Conservation (phyloP, 208 protist species). For the Acanthamoeba sp. region DNA sequence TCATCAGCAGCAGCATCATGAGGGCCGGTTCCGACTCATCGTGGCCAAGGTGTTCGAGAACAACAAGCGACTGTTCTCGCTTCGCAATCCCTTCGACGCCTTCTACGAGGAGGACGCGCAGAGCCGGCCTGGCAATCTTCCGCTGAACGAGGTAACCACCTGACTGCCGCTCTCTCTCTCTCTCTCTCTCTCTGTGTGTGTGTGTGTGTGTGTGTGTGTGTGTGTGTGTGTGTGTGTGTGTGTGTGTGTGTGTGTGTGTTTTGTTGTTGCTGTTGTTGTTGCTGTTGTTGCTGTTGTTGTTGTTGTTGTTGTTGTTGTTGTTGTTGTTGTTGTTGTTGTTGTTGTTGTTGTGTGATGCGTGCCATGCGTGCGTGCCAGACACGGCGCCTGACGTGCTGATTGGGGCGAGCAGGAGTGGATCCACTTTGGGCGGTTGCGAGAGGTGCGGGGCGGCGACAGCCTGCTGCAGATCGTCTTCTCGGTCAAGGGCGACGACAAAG, state of each 20-base stretch:
- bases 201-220: too few species aligned
- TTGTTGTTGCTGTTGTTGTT: too few species aligned
- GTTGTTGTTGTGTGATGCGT: too few species aligned
- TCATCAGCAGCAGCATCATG: neutral
- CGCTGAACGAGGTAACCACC: constrained; percentile 40
- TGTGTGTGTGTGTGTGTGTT: too few species aligned
- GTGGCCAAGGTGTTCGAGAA: constrained; percentile 3
- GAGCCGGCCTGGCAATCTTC: neutral
- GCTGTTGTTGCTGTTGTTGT: too few species aligned
- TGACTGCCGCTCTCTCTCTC: neutral
- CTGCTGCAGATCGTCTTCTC: neutral
- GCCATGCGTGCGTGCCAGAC: too few species aligned
- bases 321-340: too few species aligned
- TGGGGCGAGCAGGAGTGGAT: constrained; percentile 5
- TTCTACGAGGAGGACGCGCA: neutral
- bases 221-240: too few species aligned
- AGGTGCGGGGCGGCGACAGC: neutral
- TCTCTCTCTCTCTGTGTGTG: neutral
- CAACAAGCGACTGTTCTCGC: constrained; percentile 28
- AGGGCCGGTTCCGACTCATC: neutral
- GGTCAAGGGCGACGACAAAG: neutral
- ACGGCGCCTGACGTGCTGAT: too few species aligned
- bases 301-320: too few species aligned
- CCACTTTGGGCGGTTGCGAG: neutral
- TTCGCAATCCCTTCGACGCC: neutral